phyloP scores from a whole-genome alignment of 2,329 filamentous ascomycete genomes.

The Hymenoscyphus linearis region DNA sequence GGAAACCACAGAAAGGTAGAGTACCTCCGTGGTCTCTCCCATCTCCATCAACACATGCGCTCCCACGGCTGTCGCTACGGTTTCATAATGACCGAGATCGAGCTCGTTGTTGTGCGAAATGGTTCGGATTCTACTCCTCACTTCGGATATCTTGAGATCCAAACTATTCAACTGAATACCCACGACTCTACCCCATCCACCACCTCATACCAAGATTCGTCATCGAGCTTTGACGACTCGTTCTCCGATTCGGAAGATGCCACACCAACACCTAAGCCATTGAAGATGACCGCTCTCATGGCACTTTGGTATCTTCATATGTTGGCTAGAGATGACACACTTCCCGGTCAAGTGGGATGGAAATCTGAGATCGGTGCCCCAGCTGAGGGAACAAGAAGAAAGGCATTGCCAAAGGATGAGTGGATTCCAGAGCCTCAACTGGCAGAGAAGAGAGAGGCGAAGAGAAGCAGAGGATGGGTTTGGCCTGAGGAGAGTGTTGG shows the following conservation, averaged over 20 bases:
- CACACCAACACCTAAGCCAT: slow-evolving; percentile 39
- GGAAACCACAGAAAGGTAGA: slow-evolving; percentile 79
- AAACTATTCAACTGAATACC: slow-evolving; percentile 52
- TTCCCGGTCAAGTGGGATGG: slow-evolving; percentile 58
- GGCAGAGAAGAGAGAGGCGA: slow-evolving; percentile 71
- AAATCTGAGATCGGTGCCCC: slow-evolving; percentile 69
- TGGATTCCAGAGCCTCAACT: slow-evolving; percentile 73
- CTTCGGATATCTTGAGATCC: slow-evolving; percentile 84
- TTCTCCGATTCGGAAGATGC: slow-evolving; percentile 30
- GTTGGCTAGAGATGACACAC: slow-evolving; percentile 57
- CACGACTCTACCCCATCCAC: slow-evolving; percentile 21
- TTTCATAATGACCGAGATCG: slow-evolving; percentile 94
- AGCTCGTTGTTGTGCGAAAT: slow-evolving; percentile 83
- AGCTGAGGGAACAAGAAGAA: slow-evolving; percentile 65
- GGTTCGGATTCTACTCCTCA: slow-evolving; percentile 67
- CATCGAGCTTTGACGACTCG: slow-evolving; percentile 12
- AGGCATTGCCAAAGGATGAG: slow-evolving; percentile 61
- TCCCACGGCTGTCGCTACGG: slow-evolving; percentile 90
- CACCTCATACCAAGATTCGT: slow-evolving; percentile 11
- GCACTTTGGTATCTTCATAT: slow-evolving; percentile 76
- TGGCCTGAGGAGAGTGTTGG: slow-evolving; percentile 69
- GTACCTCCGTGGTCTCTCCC: slow-evolving; percentile 80
- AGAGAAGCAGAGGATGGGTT: slow-evolving; percentile 69
- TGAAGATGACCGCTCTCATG: slow-evolving; percentile 68
- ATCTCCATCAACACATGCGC: slow-evolving; percentile 87